Evolutionary conservation across 768 basidiomycete species (phyloP).

Genomic region (Podaxis pistillaris): DNA sequence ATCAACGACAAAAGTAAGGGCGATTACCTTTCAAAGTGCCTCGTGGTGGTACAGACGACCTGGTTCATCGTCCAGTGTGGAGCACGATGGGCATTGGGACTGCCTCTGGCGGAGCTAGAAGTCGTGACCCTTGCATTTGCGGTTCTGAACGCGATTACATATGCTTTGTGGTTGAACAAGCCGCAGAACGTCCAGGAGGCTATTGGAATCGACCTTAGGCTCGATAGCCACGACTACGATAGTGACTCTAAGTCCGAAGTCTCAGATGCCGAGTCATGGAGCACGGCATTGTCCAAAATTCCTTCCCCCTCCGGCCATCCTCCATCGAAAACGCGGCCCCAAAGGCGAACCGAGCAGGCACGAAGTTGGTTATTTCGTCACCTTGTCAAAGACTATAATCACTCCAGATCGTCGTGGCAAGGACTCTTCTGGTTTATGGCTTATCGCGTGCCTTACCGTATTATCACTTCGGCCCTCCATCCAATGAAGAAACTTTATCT

Average conservation of each 20-base stretch:
- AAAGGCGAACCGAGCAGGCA: background rate
- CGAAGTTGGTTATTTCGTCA: background rate
- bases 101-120: constrained; percentile 7
- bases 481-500: constrained; percentile 5
- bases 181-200: constrained; percentile 2
- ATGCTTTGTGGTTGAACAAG: constrained; percentile 4
- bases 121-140: background rate
- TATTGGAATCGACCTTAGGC: background rate
- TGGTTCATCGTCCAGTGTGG: constrained; percentile 21
- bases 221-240: background rate
- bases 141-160: background rate
- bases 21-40: constrained; percentile 21
- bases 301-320: background rate
- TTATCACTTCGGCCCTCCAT: background rate
- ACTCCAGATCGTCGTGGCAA: background rate
- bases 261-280: background rate
- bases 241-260: background rate
- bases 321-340: background rate
- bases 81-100: background rate
- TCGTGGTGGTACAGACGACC: constrained; percentile 22
- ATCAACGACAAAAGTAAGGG: constrained; percentile 28
- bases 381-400: background rate
- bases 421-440: background rate
- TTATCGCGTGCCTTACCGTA: constrained; percentile 3
- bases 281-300: background rate